These are phyloP conservation scores for Cyberlindnera meyerae DNA, from an alignment of 805 yeast genomes.

Conservation along the genomic window DNA sequence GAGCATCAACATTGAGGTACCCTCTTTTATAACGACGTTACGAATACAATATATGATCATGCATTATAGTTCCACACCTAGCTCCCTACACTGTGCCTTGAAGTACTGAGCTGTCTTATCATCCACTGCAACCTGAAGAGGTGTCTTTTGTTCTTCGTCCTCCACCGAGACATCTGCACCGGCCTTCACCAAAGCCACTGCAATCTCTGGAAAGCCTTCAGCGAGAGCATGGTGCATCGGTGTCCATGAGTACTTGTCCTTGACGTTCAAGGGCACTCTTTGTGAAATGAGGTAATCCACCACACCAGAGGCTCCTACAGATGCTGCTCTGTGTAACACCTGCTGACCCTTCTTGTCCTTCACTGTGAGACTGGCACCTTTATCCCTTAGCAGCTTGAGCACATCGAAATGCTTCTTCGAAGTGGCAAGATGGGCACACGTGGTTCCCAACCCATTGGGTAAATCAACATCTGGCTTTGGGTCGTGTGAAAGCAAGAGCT, in stretches of 20 bases:
- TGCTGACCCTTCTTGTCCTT: constrained; percentile 65
- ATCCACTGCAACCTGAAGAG: constrained; percentile 51
- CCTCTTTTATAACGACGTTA: no score
- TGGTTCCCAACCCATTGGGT: constrained; percentile 64
- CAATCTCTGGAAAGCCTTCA: constrained; percentile 83
- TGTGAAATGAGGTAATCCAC: constrained; percentile 48
- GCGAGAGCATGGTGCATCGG: constrained; percentile 86
- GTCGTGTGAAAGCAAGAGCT: constrained; percentile 41
- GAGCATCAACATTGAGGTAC: no score
- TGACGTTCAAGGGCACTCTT: constrained; percentile 60
- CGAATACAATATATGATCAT: no score
- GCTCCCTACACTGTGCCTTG: not conserved
- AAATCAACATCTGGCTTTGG: constrained; percentile 58
- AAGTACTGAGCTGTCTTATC: constrained; percentile 43
- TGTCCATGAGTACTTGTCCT: constrained; percentile 76
- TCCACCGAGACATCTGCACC: constrained; percentile 58
- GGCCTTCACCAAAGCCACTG: constrained; percentile 49
- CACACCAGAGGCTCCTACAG: constrained; percentile 61
- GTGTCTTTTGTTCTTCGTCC: constrained; percentile 49
- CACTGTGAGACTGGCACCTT: constrained; percentile 54
- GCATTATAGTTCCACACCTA: no score
- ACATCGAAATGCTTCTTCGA: constrained; percentile 58
- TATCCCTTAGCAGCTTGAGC: constrained; percentile 46
- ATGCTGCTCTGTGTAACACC: constrained; percentile 79
- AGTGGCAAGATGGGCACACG: constrained; percentile 72